A percentile compares a stretch with the other conserved stretches of the same genome.
Conservation (phyloP, 768 basidiomycete genomes). For the Lactarius akahatsu region DNA sequence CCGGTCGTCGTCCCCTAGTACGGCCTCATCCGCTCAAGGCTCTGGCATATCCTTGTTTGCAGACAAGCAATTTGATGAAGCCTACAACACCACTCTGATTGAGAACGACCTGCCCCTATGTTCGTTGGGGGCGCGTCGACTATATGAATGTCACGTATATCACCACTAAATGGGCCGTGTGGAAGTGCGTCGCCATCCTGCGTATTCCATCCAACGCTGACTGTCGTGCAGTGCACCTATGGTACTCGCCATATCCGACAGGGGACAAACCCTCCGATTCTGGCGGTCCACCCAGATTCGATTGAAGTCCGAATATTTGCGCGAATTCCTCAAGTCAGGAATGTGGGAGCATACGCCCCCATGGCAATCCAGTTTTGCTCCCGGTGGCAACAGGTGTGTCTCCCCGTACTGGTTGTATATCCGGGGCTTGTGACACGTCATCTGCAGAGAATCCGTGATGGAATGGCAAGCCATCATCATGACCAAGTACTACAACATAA, state of each 20-base stretch:
- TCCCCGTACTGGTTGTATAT: constrained; percentile 11
- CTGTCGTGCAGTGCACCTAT: constrained; percentile 61
- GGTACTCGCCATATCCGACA: constrained; percentile 65
- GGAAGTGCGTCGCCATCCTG: constrained; percentile 57
- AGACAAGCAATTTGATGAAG: constrained; percentile 71
- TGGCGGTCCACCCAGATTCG: constrained; percentile 64
- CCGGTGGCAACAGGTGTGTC: constrained; percentile 71
- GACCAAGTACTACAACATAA: constrained; percentile 51
- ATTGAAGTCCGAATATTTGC: constrained; percentile 57
- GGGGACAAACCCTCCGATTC: constrained; percentile 81
- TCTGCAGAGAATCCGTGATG: constrained; percentile 63
- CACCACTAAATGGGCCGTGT: constrained; percentile 84
- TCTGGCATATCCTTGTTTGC: constrained; percentile 69
- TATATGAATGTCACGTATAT: constrained; percentile 80
- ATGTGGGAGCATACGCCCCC: constrained; percentile 60
- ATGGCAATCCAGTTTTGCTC: constrained; percentile 69
- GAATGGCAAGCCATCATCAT: constrained; percentile 53
- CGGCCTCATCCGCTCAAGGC: constrained; percentile 54
- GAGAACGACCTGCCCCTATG: constrained; percentile 63
- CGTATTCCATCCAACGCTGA: constrained; percentile 1
- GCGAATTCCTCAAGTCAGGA: constrained; percentile 64
- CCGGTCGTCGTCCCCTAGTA: constrained; percentile 39
- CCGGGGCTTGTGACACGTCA: constrained; percentile 3
- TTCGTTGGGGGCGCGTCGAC: constrained; percentile 85
- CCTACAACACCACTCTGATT: constrained; percentile 62